These are phyloP conservation scores for Hordeum vulgare DNA, from an alignment of 176 grass and related monocot species.

Conservation along the genomic window MorexV3_pseudomolecules_assembly NC_058520.1:496982526-496983025, in stretches of 20 bases:
- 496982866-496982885: neutral
- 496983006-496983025: no score
- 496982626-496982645: neutral
- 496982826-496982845: neutral
- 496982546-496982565: constrained; percentile 3
- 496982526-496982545: neutral
- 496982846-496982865: neutral
- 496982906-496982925: neutral
- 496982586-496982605: neutral
- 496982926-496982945: no score
- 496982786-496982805: neutral
- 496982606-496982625: neutral
- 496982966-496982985: no score
- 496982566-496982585: constrained; percentile 9
- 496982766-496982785: neutral
- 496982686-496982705: neutral
- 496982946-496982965: no score
- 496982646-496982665: constrained; percentile 13
- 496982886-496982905: neutral
- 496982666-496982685: constrained; percentile 45
- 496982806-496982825: neutral
- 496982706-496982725: neutral
- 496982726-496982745: neutral
- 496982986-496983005: no score
- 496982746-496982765: neutral